Evolutionary conservation across 2,329 filamentous ascomycete species (phyloP).

Genomic region (Cordyceps fumosorosea): DNA sequence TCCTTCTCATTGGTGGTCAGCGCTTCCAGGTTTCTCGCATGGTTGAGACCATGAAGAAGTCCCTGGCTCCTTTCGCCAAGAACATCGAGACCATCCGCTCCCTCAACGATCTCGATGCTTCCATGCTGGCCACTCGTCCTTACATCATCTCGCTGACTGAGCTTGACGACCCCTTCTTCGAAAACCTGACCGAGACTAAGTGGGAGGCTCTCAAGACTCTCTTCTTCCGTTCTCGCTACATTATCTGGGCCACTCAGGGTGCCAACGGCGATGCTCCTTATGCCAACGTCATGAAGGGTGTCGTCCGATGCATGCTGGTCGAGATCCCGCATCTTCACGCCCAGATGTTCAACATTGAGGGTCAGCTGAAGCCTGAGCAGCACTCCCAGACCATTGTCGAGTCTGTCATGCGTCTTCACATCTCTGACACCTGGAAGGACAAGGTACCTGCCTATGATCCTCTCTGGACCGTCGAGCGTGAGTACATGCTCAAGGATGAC

Average conservation of each 20-base stretch:
- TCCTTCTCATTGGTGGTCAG: conserved; percentile 14
- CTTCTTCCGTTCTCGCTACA: conserved; percentile 10
- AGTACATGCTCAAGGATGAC: conserved; percentile 13
- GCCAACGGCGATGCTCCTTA: conserved; percentile 12
- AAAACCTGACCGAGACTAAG: conserved; percentile 8
- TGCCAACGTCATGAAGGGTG: conserved; percentile 13
- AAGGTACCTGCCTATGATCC: conserved; percentile 10
- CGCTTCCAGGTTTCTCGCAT: conserved; percentile 9
- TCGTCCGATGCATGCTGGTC: conserved; percentile 11
- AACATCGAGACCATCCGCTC: conserved; percentile 1
- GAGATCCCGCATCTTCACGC: conserved; percentile 11
- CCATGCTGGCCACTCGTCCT: conserved; percentile 9
- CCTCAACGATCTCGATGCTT: conserved; percentile 7
- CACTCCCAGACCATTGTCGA: conserved; percentile 3
- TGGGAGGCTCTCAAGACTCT: conserved; percentile 13
- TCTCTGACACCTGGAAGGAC: conserved; percentile 13
- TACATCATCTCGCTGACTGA: conserved; percentile 13
- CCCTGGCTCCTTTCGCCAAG: conserved; percentile 5
- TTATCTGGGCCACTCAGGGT: conserved; percentile 14
- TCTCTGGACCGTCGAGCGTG: conserved; percentile 13
- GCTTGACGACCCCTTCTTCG: conserved; percentile 11
- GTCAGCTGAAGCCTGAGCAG: conserved; percentile 11
- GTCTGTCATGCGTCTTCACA: conserved; percentile 11
- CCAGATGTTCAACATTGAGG: conserved; percentile 13
- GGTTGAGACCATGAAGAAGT: conserved; percentile 4